These are phyloP conservation scores for Peniophora sp. DNA, from an alignment of 1,284 basidiomycete genomes.

Conservation along the genomic window DNA sequence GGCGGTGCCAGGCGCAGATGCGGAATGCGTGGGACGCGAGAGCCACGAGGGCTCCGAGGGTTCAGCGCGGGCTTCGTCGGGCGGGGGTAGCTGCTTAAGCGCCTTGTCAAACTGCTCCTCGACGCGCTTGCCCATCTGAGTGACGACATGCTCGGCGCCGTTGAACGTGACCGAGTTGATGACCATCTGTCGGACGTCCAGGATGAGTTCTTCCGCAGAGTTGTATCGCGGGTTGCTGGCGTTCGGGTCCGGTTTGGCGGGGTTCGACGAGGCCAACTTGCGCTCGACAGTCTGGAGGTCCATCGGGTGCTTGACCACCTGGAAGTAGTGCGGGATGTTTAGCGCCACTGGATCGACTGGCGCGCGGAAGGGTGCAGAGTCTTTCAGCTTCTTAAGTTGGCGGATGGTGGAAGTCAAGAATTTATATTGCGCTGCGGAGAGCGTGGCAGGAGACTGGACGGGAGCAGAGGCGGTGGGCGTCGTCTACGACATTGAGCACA, in stretches of 20 bases:
- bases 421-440: slow-evolving; percentile 67
- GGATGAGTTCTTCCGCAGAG: slow-evolving; percentile 70
- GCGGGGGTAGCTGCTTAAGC: slow-evolving; percentile 75
- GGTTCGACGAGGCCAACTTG: slow-evolving; percentile 76
- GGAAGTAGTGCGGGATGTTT: slow-evolving; percentile 87
- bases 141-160: slow-evolving; percentile 81
- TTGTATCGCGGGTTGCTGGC: slow-evolving; percentile 65
- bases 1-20: neutral
- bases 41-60: slow-evolving; percentile 10
- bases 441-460: slow-evolving; percentile 22
- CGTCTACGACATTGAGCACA: slow-evolving; percentile 9
- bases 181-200: slow-evolving; percentile 83
- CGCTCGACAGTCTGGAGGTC: slow-evolving; percentile 92
- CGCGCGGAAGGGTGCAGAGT: slow-evolving; percentile 73
- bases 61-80: slow-evolving; percentile 59
- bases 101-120: slow-evolving; percentile 86
- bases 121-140: slow-evolving; percentile 72
- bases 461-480: slow-evolving; percentile 5
- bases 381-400: slow-evolving; percentile 82
- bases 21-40: slow-evolving; percentile 14
- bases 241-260: slow-evolving; percentile 66
- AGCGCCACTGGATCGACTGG: slow-evolving; percentile 91
- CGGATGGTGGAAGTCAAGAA: slow-evolving; percentile 78
- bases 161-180: slow-evolving; percentile 90
- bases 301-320: slow-evolving; percentile 88